Evolutionary conservation across 441 rosid genomes (phyloP), one percentile per base, ranked within the genome.

Genomic region (California macrophylla): DNA sequence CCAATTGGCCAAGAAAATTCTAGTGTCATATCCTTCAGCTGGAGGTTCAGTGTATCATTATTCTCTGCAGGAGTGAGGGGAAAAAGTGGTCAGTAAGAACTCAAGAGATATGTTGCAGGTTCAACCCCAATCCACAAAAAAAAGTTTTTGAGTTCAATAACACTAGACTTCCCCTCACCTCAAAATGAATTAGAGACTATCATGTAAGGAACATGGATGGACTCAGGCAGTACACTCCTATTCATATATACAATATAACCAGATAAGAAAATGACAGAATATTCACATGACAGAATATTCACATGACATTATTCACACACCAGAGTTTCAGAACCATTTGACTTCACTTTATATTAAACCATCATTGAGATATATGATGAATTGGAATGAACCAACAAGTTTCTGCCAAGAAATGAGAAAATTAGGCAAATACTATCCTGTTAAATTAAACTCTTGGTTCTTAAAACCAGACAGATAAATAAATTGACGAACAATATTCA

Each of bases 1-100:
- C 69, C 64, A 66, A 91, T 34, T 8, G 92, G 68, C 98, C 95
- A 93, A 20, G 92, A 85, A 71, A 93, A 82, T 56, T 93, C 91
- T 75, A 89, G 72, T 6, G 79, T 79, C 61, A 83, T 47, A 68
- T 89, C 90, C 67, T 85, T 82, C 61, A 89, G 82, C 76, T 70
- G 79, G 66, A 93, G 88, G 52, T 76, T 83, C 66, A 91, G 80
- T 36, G 71, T 74, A 80, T 81, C 89, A 2, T 63, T 85, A 66
- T 70, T 77, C 58, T 81, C 96, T 88, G 9, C 56, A 73, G 24
- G 28, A 66, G 38, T 38, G 70, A 70, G 75, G 30, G 20, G 66
- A 74, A 45, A 64, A 66, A 13, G 58, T 16, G 9, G 1, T 9
- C 26, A 1, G 28, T 56, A 9, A 56, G 63, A 56, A 36, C 4